Evolutionary conservation across 1,284 basidiomycete species (phyloP), one percentile per base, ranked within the genome.

Genomic region (Ceratobasidium sp.): DNA sequence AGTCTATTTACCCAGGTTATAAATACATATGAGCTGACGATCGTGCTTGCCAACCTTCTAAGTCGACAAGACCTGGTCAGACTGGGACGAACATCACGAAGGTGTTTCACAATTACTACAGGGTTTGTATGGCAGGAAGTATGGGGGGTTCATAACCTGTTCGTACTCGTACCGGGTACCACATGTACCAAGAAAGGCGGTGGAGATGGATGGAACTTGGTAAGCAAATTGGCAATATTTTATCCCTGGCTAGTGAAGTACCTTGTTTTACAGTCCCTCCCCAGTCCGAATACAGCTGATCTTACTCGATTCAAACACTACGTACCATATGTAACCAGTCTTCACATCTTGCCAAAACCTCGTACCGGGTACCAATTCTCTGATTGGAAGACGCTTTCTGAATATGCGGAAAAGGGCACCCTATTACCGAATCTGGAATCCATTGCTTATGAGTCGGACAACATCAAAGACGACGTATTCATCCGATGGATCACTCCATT

Each of bases 71-170:
- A 61, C 38, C 57, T 61, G 26, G 15, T 26, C 15, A 26, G 15
- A 10, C 23, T 61, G 15, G 57, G 23, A 38, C 20, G 57, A 33
- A 61, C 57, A 15, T 61, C 57, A 33, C 57, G 57, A 33, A 9
- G 26, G 5, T 61, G 26, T 15, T 61, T 61, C 26, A 9, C 5
- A 7, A 10, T 15, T 28, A 6, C 38, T 9, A 38, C 33, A 15
- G 57, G 26, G 9, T 28, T 23, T 23, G 57, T 61, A 17, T 61
- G 57, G 57, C 57, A 15, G 15, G 57, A 61, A 9, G 26, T 61
- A 7, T 6, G 38, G 26, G 57, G 57, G n/a, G 57, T 61, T 38
- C 57, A 61, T 38, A 61, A 61, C 57, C 26, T 61, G 5, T 61
- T 61, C 38, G 7, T 9, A 15, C 38, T 61, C 26, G 33, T 61